Percentiles rank a stretch among this genome's conserved stretches.
phyloP scores from a whole-genome alignment of 2,329 filamentous ascomycete species.

The Didymella keratinophila region DNA sequence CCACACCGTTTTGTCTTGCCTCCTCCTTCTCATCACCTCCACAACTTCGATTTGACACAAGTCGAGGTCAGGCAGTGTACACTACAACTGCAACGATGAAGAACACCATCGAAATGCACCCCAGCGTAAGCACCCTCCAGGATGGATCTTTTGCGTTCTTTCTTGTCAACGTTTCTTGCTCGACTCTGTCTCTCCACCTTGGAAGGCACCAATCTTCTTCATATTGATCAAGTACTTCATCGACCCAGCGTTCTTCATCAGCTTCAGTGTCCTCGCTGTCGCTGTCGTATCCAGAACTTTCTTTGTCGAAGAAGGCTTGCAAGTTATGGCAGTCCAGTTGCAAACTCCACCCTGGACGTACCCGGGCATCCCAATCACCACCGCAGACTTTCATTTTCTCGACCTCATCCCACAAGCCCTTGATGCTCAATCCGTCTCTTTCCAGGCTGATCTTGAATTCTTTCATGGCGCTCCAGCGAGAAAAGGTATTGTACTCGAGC shows the following conservation, averaged over 20 bases:
- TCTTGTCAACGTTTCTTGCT: constrained; percentile 2
- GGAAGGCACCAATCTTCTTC: constrained; percentile 17
- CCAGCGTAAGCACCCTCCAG: not conserved
- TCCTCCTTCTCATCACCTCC: not conserved
- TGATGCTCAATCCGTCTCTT: constrained; percentile 86
- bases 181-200: constrained; percentile 15
- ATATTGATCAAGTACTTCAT: constrained; percentile 3
- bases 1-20: not conserved
- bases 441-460: constrained; percentile 93
- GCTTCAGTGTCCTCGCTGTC: constrained; percentile 4
- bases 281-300: not conserved
- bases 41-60: no score
- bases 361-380: constrained; percentile 57
- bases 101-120: constrained; percentile 5
- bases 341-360: constrained; percentile 22
- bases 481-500: constrained; percentile 23
- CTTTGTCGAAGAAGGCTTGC: not conserved
- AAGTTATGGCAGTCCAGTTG: constrained; percentile 14
- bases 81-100: constrained; percentile 2
- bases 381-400: constrained; percentile 91
- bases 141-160: constrained; percentile 10
- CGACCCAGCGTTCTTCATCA: not conserved
- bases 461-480: constrained; percentile 20
- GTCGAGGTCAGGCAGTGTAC: constrained; percentile 5
- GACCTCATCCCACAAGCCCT: constrained; percentile 73